Base-by-base conservation (phyloP, 768 basidiomycete species). In the Suillus discolor region DNA sequence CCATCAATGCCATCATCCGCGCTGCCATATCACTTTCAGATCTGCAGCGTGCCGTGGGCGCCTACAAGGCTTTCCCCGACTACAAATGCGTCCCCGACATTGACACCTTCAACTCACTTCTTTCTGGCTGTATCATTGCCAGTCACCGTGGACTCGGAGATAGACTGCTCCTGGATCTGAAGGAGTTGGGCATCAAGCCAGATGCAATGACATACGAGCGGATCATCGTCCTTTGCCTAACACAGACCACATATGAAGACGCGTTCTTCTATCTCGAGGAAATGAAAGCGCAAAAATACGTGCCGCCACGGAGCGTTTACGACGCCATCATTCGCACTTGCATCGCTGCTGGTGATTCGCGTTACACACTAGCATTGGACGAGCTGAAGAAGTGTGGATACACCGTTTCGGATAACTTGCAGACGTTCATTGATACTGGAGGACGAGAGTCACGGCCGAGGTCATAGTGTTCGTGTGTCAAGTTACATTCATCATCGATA, bases 241-340 rank as follows among this genome's bases (percentile, higher is more conserved):
- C 88, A 0, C 89, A 92, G 71, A 75, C 84, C 9, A 81, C 79
- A 3, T 96, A 94, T 75, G 93, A 95, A 72, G 92, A 94, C 67
- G 92, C 93, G 0, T 96, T 96, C 78, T 89, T 88, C 72, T 94
- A 93, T 76, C 83, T 97, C 39, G 93, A 95, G 74, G 90, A 92
- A 79, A 93, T 94, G 91, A 95, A 96, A 75, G 77, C 81, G 0
- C 83, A 82, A 42, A 80, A 80, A 11, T 79, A 86, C 70, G 70
- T 79, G n/a, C 92, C 94, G 1, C 74, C 84, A 12, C 71, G 71
- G 31, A 71, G 71, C 2, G 76, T 89, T 38, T 96, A 96, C 76
- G 81, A 84, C 41, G 78, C 79, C 2, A 77, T 96, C 65, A 77
- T 89, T 51, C 79, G 80, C 55, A 88, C 82, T 70, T 94, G 91